Base-by-base conservation (phyloP, 2,329 filamentous ascomycete genomes). In the Botrytis elliptica region DNA sequence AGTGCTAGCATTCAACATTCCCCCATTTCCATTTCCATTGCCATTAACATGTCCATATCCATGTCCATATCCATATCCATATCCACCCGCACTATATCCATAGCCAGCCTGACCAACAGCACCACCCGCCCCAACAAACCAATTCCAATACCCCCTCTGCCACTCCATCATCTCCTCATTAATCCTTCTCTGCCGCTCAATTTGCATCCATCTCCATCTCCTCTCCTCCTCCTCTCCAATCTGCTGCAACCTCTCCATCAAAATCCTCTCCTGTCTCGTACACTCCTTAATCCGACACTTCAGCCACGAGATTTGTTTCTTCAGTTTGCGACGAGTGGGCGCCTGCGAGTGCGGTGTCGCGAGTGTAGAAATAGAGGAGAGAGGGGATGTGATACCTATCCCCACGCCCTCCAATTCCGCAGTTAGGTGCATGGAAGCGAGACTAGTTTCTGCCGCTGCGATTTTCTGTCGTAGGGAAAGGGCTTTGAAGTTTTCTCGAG, bases 201-300 rank as follows among this genome's bases (percentile, higher is more conserved):
- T 64, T 22, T 71, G 73, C n/a, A 10, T 68, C 72, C 73, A 83
- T 3, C 83, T 80, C 70, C 85, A 83, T 4, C 83, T 82, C 57
- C 83, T 84, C 76, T 85, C 83, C 25, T 86, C 83, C 79, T 89
- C 86, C 22, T 86, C 83, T 79, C 89, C 86, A 89, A 76, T 73
- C 89, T 86, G 20, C 83, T 81, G n/a, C 36, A 89, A 80, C 4
- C 86, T 82, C 25, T 81, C 73, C 57, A 86, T 79, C 10, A 88
- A 83, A 25, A 81, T 76, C 71, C 81, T 83, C 77, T 89, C 85
- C 76, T 88, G 85, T 70, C 83, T 81, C 4, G 84, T 83, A 0
- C 82, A 84, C 62, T 85, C 82, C n/a, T 81, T 78, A 46, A 89
- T 83, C 73, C 83, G 84, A 69, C 80, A 81, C 65, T 80, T 83